Conservation (phyloP, 805 yeast genomes). For the Isabelozyma gotoi region DNA sequence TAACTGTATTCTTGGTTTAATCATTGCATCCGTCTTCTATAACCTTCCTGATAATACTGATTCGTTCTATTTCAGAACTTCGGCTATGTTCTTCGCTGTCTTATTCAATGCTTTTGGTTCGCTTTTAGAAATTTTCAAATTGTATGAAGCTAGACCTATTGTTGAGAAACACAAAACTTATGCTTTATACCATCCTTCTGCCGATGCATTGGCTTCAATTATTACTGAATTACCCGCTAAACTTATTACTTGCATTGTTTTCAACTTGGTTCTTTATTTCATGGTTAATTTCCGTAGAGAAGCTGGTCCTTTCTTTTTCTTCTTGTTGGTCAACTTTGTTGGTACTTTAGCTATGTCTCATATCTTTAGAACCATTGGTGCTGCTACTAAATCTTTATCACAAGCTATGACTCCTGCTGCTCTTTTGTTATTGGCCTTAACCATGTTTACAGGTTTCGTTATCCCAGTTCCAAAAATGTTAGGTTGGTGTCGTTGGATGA, state of each 20-base stretch:
- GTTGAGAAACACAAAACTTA: slow-evolving; percentile 59
- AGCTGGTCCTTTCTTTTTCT: slow-evolving; percentile 57
- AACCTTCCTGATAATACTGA: slow-evolving; percentile 43
- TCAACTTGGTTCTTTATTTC: slow-evolving; percentile 53
- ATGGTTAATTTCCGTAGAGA: slow-evolving; percentile 52
- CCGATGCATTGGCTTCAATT: slow-evolving; percentile 64
- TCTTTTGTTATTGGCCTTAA: slow-evolving; percentile 45
- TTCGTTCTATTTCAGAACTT: slow-evolving; percentile 56
- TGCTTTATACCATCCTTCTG: slow-evolving; percentile 59
- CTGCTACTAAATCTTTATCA: slow-evolving; percentile 45
- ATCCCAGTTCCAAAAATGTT: slow-evolving; percentile 56
- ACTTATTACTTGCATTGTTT: slow-evolving; percentile 39
- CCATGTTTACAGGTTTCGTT: slow-evolving; percentile 57
- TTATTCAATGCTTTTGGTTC: slow-evolving; percentile 64
- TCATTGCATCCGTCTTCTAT: slow-evolving; percentile 59
- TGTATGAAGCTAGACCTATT: slow-evolving; percentile 56
- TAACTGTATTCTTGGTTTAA: slow-evolving; percentile 52
- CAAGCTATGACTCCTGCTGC: slow-evolving; percentile 63
- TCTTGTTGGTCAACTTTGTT: slow-evolving; percentile 40
- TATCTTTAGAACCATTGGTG: slow-evolving; percentile 53
- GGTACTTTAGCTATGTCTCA: slow-evolving; percentile 56
- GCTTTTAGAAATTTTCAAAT: slow-evolving; percentile 51
- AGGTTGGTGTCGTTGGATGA: slow-evolving; percentile 69
- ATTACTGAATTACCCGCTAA: slow-evolving; percentile 60
- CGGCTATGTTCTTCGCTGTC: slow-evolving; percentile 67